phyloP scores from a whole-genome alignment of 345 rosid genomes.

The Populus nigra region DNA sequence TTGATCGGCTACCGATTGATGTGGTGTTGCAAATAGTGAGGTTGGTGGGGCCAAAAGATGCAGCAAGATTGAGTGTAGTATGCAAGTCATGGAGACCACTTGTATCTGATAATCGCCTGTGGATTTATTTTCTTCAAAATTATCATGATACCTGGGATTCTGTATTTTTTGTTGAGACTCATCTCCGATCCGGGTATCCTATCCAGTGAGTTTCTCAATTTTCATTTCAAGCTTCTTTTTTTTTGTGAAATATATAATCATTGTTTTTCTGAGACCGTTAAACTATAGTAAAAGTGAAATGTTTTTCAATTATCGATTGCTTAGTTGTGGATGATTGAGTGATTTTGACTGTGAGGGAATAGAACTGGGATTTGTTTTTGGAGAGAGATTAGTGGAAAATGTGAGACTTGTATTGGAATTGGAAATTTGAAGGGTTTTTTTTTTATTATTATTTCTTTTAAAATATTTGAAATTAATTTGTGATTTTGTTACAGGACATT shows the following conservation, averaged over 20 bases:
- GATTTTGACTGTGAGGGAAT: too few species aligned
- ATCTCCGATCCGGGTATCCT: slow-evolving; percentile 62
- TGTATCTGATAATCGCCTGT: slow-evolving; percentile 54
- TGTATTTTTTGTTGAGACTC: slow-evolving; percentile 61
- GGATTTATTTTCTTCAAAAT: slow-evolving; percentile 62
- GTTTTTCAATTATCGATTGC: too few species aligned
- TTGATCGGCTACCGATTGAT: slow-evolving; percentile 64
- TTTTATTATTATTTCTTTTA: not conserved
- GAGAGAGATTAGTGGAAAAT: too few species aligned
- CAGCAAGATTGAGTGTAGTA: slow-evolving; percentile 44
- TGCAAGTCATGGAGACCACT: slow-evolving; percentile 51
- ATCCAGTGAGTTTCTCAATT: slow-evolving; percentile 42
- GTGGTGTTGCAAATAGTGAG: slow-evolving; percentile 56
- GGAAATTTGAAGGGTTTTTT: not conserved
- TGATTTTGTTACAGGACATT: slow-evolving; percentile 38
- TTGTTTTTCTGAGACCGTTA: not conserved
- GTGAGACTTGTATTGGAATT: not conserved
- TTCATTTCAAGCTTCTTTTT: not conserved
- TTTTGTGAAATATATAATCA: not conserved
- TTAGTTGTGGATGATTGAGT: too few species aligned
- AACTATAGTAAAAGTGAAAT: too few species aligned
- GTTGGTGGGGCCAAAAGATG: slow-evolving; percentile 61
- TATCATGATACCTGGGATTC: slow-evolving; percentile 49
- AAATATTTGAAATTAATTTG: not conserved
- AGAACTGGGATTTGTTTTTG: too few species aligned